phyloP scores from a whole-genome alignment of 148 eudicot genomes.

The Vaccinium myrtillus region DNA sequence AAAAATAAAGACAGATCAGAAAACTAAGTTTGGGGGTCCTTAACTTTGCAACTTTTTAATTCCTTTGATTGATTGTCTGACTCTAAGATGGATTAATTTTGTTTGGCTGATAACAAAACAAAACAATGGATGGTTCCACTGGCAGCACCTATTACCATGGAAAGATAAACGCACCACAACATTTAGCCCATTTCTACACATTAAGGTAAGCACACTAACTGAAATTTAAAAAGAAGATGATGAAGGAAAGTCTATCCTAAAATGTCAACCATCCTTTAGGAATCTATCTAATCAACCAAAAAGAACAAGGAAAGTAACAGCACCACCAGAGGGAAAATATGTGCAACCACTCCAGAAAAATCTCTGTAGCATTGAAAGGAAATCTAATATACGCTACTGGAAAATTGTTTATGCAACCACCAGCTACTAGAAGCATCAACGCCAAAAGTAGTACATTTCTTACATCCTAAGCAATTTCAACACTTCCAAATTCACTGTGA shows the following conservation, averaged over 20 bases:
- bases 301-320: background rate
- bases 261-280: background rate
- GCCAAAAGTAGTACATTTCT: background rate
- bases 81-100: background rate
- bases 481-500: background rate
- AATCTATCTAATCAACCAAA: background rate
- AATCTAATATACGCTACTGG: background rate
- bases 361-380: background rate
- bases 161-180: background rate
- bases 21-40: background rate
- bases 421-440: constrained; percentile 3
- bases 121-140: background rate
- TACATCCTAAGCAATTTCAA: constrained; percentile 1
- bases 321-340: background rate
- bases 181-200: background rate
- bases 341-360: background rate
- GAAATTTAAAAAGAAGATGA: background rate
- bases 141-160: background rate
- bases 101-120: background rate
- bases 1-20: background rate
- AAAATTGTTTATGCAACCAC: background rate
- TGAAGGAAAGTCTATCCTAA: background rate
- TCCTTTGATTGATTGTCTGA: background rate
- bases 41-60: background rate
- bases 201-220: background rate